Evolutionary conservation across 2,329 filamentous ascomycete species (phyloP).

Genomic region (Beauveria medogensis): DNA sequence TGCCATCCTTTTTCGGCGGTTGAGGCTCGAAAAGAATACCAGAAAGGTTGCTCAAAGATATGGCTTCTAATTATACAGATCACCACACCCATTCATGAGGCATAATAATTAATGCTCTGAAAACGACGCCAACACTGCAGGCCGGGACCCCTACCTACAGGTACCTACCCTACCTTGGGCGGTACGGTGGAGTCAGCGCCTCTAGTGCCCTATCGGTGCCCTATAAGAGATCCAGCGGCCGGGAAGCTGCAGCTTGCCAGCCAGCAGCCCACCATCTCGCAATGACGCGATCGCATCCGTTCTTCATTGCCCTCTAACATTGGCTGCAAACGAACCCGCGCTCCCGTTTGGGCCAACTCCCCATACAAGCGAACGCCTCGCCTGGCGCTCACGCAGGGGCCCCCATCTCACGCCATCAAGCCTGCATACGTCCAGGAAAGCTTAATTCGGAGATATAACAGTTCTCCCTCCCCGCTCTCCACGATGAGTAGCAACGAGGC

Average conservation of each 20-base stretch:
- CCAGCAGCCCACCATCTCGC: conserved; percentile 1
- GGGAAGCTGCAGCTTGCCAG: background rate
- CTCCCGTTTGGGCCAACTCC: background rate
- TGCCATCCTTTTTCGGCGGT: no score
- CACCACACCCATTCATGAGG: background rate
- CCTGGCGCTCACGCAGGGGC: background rate
- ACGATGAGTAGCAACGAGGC: background rate
- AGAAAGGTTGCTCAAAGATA: background rate
- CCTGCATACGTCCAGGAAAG: background rate
- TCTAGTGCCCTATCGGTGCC: background rate
- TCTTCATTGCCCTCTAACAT: background rate
- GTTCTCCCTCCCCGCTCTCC: background rate
- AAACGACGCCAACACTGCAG: background rate
- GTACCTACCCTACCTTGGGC: no score
- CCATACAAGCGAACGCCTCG: background rate
- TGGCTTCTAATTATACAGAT: background rate
- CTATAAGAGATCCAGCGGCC: background rate
- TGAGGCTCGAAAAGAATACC: no score
- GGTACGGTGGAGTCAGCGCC: background rate
- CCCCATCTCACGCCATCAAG: background rate
- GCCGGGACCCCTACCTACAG: background rate
- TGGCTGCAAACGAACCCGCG: background rate
- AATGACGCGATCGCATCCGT: conserved; percentile 7
- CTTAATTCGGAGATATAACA: background rate
- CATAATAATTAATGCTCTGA: background rate